Conservation (phyloP, 2,329 filamentous ascomycete genomes). For the Mariannaea sp. region DNA sequence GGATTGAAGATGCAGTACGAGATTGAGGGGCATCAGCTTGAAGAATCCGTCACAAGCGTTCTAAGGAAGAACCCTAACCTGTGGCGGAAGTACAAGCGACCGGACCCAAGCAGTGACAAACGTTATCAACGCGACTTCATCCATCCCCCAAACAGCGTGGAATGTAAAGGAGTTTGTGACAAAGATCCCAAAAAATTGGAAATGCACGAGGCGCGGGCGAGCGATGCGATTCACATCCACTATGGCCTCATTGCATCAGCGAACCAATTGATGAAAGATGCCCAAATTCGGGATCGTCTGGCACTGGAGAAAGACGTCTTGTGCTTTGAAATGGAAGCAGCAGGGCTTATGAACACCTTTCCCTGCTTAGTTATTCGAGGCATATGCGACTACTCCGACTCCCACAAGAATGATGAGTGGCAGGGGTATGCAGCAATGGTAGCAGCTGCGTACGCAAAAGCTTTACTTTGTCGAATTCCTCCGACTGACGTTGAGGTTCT, state of each 20-base stretch:
- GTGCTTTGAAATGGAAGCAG: background rate
- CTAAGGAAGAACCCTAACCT: background rate
- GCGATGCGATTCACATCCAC: background rate
- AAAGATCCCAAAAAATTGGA: background rate
- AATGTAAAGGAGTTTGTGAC: background rate
- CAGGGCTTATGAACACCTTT: background rate
- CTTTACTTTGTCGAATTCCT: background rate
- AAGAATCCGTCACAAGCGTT: background rate
- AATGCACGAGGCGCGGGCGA: background rate
- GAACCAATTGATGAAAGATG: background rate
- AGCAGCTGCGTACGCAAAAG: slow-evolving; percentile 1
- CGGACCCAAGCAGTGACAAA: background rate
- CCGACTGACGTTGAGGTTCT: background rate
- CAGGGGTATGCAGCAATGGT: background rate
- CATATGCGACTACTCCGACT: background rate
- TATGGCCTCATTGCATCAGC: background rate
- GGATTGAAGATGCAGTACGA: background rate
- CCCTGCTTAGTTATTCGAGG: background rate
- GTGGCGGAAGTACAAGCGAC: background rate
- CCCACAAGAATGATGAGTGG: background rate
- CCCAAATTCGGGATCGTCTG: background rate
- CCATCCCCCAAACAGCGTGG: background rate
- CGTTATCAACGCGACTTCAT: background rate
- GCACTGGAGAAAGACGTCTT: background rate
- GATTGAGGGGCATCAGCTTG: background rate